phyloP scores from a whole-genome alignment of 495 filamentous ascomycete species.

The Annulohypoxylon bovei region DNA sequence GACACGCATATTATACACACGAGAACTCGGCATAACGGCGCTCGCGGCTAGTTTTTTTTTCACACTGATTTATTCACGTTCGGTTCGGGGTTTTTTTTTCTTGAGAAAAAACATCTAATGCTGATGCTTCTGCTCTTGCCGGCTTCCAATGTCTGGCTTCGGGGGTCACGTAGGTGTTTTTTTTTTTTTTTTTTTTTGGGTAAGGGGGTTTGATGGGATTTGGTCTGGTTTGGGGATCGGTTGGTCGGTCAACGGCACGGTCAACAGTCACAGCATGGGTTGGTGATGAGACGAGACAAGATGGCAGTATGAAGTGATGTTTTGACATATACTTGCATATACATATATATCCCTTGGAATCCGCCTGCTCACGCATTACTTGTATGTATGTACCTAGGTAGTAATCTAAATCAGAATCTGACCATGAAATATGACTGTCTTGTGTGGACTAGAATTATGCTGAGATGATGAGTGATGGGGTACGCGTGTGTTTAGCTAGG shows the following conservation, averaged over 20 bases:
- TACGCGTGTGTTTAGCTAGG: no score
- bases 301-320: constrained; percentile 16
- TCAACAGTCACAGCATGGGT: background rate
- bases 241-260: background rate
- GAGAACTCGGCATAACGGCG: constrained; percentile 7
- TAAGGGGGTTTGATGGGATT: background rate
- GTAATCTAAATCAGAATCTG: constrained; percentile 11
- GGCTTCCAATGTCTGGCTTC: background rate
- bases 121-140: background rate
- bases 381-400: constrained; percentile 15
- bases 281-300: background rate
- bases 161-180: background rate
- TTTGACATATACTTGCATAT: constrained; percentile 3
- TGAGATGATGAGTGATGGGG: no score
- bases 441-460: no score
- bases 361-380: constrained; percentile 33
- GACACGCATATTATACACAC: constrained; percentile 10
- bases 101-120: background rate
- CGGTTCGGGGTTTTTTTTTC: background rate
- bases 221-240: background rate
- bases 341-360: constrained; percentile 1
- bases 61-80: background rate
- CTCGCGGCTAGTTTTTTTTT: background rate
- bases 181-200: background rate
- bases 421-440: background rate